Evolutionary conservation across 495 filamentous ascomycete species (phyloP), one percentile per base, ranked within the genome.

Genomic region (Recurvomyces mirabilis): DNA sequence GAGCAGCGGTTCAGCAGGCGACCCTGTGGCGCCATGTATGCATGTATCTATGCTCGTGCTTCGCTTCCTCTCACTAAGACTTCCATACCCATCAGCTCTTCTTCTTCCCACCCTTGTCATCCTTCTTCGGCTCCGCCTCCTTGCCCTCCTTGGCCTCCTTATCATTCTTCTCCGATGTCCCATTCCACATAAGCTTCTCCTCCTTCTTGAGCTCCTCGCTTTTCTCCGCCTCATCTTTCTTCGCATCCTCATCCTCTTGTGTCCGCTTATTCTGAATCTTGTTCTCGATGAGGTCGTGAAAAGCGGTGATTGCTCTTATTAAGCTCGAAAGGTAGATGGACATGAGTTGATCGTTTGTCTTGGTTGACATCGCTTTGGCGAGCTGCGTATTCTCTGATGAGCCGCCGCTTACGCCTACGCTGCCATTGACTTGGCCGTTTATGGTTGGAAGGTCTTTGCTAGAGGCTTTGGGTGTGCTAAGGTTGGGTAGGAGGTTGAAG

Each of bases 261-360:
- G 89, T 84, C 67, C 94, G 89, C 55, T 88, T 69, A 68, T 98
- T 98, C 69, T 96, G 91, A 49, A 96, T 94, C 79, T 98, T 98
- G 68, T 98, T 98, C 72, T 98, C 91, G 56, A 98, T 98, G 51
- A 98, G 68, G 64, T 98, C 91, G 62, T 98, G 91, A 78, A 96
- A 98, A 12, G 91, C 93, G 6, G 91, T 96, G 57, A 98, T 96
- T 23, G 93, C 93, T 30, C 91, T 77, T 66, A 98, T 95, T 68
- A 98, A 68, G 65, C 83, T 91, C 65, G 83, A 89, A 45, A 98
- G 71, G 62, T 98, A 98, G 60, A 98, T 96, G 29, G 87, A 77
- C 79, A 98, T 94, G 47, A 98, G 73, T 69, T 98, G 91, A 63
- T 98, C 91, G 58, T 98, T 96, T 47, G 93, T 95, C 79, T 98